A percentile compares a stretch with the other conserved stretches of the same genome.
phyloP scores from a whole-genome alignment of 441 rosid genomes.

The Erysimum cheiri region DNA sequence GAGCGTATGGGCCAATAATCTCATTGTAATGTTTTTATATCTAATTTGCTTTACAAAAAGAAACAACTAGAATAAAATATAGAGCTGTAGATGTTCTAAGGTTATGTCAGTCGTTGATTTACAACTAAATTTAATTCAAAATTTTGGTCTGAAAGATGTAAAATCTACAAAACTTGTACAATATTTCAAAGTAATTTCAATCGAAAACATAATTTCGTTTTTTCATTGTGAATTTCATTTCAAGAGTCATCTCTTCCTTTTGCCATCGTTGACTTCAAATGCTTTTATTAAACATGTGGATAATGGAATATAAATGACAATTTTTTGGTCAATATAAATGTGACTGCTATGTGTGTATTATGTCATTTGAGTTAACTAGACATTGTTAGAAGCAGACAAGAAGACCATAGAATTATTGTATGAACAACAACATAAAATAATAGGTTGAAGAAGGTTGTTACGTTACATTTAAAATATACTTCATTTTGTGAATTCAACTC shows the following conservation, averaged over 20 bases:
- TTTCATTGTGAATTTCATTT: not conserved
- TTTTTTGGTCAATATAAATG: not conserved
- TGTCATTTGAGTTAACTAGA: conserved; percentile 6
- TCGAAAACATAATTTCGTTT: too few relatives aligned
- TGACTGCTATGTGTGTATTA: conserved; percentile 13
- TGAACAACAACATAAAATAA: conserved; percentile 20
- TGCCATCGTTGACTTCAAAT: not conserved
- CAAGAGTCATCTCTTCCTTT: not conserved
- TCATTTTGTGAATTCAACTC: not conserved
- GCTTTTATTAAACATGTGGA: not conserved
- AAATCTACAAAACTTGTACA: not conserved
- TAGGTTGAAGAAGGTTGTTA: conserved; percentile 22
- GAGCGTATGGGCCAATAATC: not conserved
- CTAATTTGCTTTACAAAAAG: too few relatives aligned
- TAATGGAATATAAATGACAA: not conserved
- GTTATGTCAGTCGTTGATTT: not conserved
- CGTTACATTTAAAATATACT: not conserved
- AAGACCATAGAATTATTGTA: conserved; percentile 1
- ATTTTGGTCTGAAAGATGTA: not conserved
- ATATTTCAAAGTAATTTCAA: not conserved
- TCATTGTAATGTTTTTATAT: not conserved
- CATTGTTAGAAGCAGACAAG: conserved; percentile 33
- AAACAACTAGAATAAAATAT: too few relatives aligned
- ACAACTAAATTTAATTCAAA: not conserved
- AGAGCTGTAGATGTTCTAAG: too few relatives aligned